These are phyloP conservation scores for Scutellaria baicalensis DNA, from an alignment of 257 asterid species.

Conservation along the genomic window DNA sequence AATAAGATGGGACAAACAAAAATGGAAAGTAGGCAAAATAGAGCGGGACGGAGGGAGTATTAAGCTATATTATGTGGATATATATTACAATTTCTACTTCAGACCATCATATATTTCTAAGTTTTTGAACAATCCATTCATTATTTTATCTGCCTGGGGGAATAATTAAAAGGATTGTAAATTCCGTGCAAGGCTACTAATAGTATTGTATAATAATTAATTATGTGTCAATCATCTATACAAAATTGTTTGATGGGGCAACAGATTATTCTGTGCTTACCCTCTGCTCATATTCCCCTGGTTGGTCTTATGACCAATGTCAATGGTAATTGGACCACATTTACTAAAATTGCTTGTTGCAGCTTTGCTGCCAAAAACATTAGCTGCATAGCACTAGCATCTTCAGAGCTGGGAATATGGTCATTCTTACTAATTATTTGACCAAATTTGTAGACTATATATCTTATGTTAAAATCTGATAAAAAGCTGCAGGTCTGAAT, in stretches of 20 bases:
- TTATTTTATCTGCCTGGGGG: not conserved
- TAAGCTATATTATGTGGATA: not conserved
- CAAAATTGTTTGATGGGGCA: not conserved
- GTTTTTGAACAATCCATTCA: not conserved
- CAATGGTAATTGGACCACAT: not conserved
- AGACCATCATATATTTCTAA: not conserved
- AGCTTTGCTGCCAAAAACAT: not conserved
- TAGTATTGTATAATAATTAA: not conserved
- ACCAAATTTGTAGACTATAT: not conserved
- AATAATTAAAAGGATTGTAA: not conserved
- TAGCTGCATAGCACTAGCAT: not conserved
- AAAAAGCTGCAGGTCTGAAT: not conserved
- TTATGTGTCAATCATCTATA: not conserved
- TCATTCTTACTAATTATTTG: not conserved
- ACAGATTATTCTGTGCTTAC: not conserved
- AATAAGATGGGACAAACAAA: no score
- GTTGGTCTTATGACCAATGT: not conserved
- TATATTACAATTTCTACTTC: slow-evolving; percentile 1
- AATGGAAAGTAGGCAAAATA: no score
- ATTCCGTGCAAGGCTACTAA: not conserved
- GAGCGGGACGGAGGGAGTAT: no score
- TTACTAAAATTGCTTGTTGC: not conserved
- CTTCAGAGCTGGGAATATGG: not conserved
- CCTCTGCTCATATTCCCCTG: not conserved
- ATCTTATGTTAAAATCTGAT: not conserved